These are phyloP conservation scores for Solanum etuberosum DNA, from an alignment of 257 asterid genomes.

Conservation along the genomic window DNA sequence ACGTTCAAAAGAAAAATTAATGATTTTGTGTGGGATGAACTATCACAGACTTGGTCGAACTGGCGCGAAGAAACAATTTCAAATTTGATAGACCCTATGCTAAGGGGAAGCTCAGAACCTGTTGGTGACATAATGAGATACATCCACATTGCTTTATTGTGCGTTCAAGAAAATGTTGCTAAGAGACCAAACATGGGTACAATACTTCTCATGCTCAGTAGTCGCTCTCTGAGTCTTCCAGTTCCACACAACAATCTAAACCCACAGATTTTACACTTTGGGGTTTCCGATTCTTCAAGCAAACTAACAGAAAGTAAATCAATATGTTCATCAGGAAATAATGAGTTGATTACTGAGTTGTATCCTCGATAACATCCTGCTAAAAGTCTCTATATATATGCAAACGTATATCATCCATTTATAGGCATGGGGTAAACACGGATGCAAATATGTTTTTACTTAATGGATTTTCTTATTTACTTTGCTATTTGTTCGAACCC, in stretches of 20 bases:
- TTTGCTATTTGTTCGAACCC: background rate
- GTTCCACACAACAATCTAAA: background rate
- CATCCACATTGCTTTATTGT: slow-evolving; percentile 18
- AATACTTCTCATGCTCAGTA: slow-evolving; percentile 19
- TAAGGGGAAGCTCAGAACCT: background rate
- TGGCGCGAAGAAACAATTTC: slow-evolving; percentile 8
- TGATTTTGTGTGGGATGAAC: background rate
- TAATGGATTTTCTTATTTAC: background rate
- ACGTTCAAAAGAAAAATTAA: background rate
- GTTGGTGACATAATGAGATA: slow-evolving; percentile 6
- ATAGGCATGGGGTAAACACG: background rate
- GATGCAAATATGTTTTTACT: background rate
- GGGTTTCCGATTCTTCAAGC: background rate
- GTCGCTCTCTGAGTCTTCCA: slow-evolving; percentile 5
- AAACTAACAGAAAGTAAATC: background rate
- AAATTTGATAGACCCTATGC: slow-evolving; percentile 1
- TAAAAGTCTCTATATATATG: too few species aligned
- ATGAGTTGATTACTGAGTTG: background rate
- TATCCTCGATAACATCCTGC: slow-evolving; percentile 1
- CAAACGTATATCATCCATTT: background rate
- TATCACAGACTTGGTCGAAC: slow-evolving; percentile 12
- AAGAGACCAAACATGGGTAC: slow-evolving; percentile 23
- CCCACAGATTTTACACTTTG: background rate
- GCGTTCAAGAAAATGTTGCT: slow-evolving; percentile 14
- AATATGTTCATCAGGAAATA: background rate